phyloP scores from a whole-genome alignment of 2,329 filamentous ascomycete species.

The Penicillium sumatraense region DNA sequence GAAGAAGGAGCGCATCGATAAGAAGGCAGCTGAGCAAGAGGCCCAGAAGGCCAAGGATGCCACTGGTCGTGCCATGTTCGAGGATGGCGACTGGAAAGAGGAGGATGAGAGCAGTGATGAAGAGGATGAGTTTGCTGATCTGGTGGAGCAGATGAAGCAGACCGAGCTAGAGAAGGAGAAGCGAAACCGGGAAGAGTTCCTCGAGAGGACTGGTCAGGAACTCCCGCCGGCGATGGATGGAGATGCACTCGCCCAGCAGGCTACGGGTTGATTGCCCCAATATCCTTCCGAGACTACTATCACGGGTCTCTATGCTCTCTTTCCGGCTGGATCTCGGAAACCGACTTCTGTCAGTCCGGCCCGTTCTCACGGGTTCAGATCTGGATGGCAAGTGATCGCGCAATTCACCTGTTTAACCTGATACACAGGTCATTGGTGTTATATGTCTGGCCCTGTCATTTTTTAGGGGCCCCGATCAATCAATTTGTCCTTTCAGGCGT shows the following conservation, averaged over 20 bases:
- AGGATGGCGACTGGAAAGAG: slow-evolving; percentile 88
- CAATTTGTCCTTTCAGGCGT: slow-evolving; percentile 13
- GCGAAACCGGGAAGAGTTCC: slow-evolving; percentile 62
- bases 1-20: slow-evolving; percentile 92
- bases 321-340: slow-evolving; percentile 10
- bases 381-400: slow-evolving; percentile 31
- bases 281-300: slow-evolving; percentile 26
- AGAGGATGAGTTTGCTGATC: slow-evolving; percentile 54
- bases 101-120: slow-evolving; percentile 67
- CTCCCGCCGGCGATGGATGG: slow-evolving; percentile 26
- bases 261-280: slow-evolving; percentile 31
- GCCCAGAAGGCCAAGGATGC: slow-evolving; percentile 91
- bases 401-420: slow-evolving; percentile 15
- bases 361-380: slow-evolving; percentile 26
- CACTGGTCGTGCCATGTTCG: slow-evolving; percentile 92
- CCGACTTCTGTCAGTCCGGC: slow-evolving; percentile 9
- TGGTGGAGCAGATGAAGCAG: slow-evolving; percentile 80
- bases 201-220: slow-evolving; percentile 37
- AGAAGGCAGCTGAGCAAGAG: slow-evolving; percentile 94
- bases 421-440: slow-evolving; percentile 14
- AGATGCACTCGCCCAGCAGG: slow-evolving; percentile 26
- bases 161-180: slow-evolving; percentile 82
- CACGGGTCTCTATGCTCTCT: slow-evolving; percentile 34
- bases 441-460: slow-evolving; percentile 25
- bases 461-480: slow-evolving; percentile 30